A percentile compares a stretch with the other conserved stretches of the same genome.
phyloP scores from a whole-genome alignment of 2,329 filamentous ascomycete genomes.

The Xylariaceae sp. region DNA sequence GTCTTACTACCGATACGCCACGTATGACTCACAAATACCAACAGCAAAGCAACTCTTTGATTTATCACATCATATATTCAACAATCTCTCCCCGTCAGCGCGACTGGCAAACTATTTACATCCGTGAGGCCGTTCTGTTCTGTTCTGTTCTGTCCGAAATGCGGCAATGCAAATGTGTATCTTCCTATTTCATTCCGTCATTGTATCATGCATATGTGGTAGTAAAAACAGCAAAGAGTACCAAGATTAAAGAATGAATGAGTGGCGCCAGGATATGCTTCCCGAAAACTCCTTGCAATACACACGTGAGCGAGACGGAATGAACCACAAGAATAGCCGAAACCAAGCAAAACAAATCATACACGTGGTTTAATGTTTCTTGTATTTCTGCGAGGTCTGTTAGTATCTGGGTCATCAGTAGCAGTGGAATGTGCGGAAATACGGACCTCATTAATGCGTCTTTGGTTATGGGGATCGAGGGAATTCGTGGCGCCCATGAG shows the following conservation, averaged over 20 bases:
- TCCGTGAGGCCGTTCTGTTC: background rate
- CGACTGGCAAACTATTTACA: background rate
- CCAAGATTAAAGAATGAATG: conserved; percentile 5
- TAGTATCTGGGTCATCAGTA: background rate
- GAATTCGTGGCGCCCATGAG: conserved; percentile 90
- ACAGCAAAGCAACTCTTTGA: too few species aligned
- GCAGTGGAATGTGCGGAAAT: background rate
- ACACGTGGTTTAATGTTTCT: conserved; percentile 18
- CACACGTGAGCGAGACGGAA: conserved; percentile 2
- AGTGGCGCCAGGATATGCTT: conserved; percentile 16
- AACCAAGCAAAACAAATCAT: conserved; percentile 6
- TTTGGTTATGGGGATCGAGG: conserved; percentile 77
- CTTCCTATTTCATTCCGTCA: conserved; percentile 10
- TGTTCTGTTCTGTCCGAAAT: conserved; percentile 17
- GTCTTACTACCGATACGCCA: too few species aligned
- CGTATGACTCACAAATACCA: too few species aligned
- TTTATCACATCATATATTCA: too few species aligned
- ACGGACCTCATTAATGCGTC: conserved; percentile 86
- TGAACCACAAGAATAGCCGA: conserved; percentile 1
- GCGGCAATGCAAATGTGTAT: conserved; percentile 11
- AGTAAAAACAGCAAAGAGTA: background rate
- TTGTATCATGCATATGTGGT: conserved; percentile 5
- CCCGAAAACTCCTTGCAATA: conserved; percentile 15
- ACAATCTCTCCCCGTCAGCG: too few species aligned
- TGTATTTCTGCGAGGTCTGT: conserved; percentile 20